Percentiles rank a stretch among this genome's conserved stretches.
Evolutionary conservation across 805 yeast genomes (phyloP).

Genomic region (Suhomyces sp.): DNA sequence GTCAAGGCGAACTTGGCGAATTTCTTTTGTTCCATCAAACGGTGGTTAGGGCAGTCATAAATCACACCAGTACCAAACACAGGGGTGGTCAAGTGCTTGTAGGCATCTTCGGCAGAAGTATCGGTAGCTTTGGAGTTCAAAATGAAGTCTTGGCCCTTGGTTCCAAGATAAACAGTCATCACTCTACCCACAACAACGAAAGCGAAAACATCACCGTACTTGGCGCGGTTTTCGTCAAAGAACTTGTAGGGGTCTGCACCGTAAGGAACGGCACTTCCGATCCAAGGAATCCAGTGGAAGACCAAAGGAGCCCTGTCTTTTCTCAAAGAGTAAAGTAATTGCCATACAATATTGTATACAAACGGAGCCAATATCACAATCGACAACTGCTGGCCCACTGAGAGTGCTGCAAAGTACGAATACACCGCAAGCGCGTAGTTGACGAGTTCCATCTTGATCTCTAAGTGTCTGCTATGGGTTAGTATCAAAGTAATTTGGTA

Average conservation of each 20-base stretch:
- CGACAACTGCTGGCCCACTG: slow-evolving; percentile 25
- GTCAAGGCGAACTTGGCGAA: slow-evolving; percentile 90
- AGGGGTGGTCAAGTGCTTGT: slow-evolving; percentile 96
- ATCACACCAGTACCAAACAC: slow-evolving; percentile 97
- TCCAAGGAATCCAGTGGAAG: slow-evolving; percentile 91
- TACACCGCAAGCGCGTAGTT: slow-evolving; percentile 15
- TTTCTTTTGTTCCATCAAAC: slow-evolving; percentile 97
- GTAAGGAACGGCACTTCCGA: slow-evolving; percentile 84
- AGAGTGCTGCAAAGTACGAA: slow-evolving; percentile 21
- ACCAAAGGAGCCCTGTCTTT: slow-evolving; percentile 87
- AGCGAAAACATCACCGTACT: slow-evolving; percentile 91
- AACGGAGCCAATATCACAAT: slow-evolving; percentile 52
- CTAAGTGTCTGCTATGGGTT: background rate
- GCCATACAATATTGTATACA: slow-evolving; percentile 63
- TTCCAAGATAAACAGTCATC: slow-evolving; percentile 95
- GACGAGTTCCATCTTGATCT: slow-evolving; percentile 22
- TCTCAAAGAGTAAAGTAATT: slow-evolving; percentile 65
- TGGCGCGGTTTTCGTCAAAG: slow-evolving; percentile 70
- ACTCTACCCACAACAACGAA: slow-evolving; percentile 84
- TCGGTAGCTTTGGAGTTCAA: slow-evolving; percentile 85
- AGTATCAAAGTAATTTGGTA: background rate
- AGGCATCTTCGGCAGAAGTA: slow-evolving; percentile 95
- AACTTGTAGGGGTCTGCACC: slow-evolving; percentile 95
- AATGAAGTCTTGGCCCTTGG: slow-evolving; percentile 96
- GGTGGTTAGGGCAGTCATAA: slow-evolving; percentile 91